A percentile compares a stretch with the other conserved stretches of the same genome.
phyloP scores from a whole-genome alignment of 495 filamentous ascomycete genomes.

The Hypoxylon crocopeplum region DNA sequence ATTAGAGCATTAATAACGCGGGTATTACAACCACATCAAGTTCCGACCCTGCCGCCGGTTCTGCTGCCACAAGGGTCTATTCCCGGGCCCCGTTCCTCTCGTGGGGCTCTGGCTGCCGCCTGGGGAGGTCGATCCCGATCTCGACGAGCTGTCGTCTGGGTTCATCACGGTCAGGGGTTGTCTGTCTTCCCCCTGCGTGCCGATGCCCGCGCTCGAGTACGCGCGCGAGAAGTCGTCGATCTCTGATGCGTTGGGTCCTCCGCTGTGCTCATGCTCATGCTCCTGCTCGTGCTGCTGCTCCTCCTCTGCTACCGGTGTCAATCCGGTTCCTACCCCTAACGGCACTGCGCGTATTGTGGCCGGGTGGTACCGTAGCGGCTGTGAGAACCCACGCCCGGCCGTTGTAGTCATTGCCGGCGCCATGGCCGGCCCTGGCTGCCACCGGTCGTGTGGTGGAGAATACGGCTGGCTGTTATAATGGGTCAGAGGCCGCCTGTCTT shows the following conservation, averaged over 20 bases:
- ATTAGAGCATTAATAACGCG: too few relatives aligned
- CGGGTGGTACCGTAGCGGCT: slow-evolving; percentile 38
- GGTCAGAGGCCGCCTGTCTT: slow-evolving; percentile 26
- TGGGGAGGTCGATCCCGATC: slow-evolving; percentile 10
- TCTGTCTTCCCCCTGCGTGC: slow-evolving; percentile 45
- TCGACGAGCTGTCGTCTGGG: slow-evolving; percentile 17
- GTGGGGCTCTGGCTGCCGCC: slow-evolving; percentile 14
- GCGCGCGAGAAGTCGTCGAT: slow-evolving; percentile 52
- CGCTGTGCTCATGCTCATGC: neutral
- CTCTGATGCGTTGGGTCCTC: slow-evolving; percentile 44
- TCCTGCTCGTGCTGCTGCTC: slow-evolving; percentile 22
- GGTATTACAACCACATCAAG: slow-evolving; percentile 56
- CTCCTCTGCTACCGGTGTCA: slow-evolving; percentile 40
- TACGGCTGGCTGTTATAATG: slow-evolving; percentile 19
- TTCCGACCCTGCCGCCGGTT: slow-evolving; percentile 55
- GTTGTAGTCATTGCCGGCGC: slow-evolving; percentile 6
- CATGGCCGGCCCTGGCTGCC: slow-evolving; percentile 4
- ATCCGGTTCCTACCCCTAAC: slow-evolving; percentile 29
- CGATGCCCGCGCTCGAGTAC: slow-evolving; percentile 49
- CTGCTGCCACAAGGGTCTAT: slow-evolving; percentile 56
- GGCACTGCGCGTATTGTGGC: slow-evolving; percentile 4
- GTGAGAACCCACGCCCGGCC: slow-evolving; percentile 26
- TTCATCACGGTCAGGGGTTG: slow-evolving; percentile 28
- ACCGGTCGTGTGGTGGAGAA: slow-evolving; percentile 12
- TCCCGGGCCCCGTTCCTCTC: slow-evolving; percentile 5